Evolutionary conservation across 2,329 filamentous ascomycete genomes (phyloP).

Genomic region (Aspergillus persii): DNA sequence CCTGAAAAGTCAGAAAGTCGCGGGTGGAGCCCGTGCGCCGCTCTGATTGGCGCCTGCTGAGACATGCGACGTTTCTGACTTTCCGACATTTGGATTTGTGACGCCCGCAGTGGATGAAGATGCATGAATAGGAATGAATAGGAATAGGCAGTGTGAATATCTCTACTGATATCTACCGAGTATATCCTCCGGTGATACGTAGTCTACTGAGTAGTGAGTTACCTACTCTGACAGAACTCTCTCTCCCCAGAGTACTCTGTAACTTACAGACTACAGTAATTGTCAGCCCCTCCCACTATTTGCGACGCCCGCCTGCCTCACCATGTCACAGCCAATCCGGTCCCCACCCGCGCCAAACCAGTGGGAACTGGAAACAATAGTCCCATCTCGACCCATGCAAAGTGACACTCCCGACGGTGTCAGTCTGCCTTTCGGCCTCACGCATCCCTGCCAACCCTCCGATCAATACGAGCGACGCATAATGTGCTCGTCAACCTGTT

Average conservation of each 20-base stretch:
- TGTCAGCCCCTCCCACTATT: background rate
- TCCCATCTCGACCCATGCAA: slow-evolving; percentile 14
- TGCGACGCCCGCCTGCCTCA: slow-evolving; percentile 18
- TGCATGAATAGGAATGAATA: too few species aligned
- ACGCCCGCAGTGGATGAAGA: background rate
- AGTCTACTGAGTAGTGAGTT: too few species aligned
- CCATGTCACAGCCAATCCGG: background rate
- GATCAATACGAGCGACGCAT: too few species aligned
- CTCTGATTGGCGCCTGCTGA: slow-evolving; percentile 27
- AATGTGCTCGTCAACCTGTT: too few species aligned
- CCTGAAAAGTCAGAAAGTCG: slow-evolving; percentile 9
- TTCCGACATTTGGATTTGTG: slow-evolving; percentile 16
- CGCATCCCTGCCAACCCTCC: too few species aligned
- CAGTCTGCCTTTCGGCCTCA: too few species aligned
- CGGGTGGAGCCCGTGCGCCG: slow-evolving; percentile 13
- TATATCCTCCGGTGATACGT: too few species aligned
- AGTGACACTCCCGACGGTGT: background rate
- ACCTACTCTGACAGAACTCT: too few species aligned
- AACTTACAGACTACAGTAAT: too few species aligned
- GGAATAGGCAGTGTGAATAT: too few species aligned
- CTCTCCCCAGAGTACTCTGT: too few species aligned
- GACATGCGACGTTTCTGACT: slow-evolving; percentile 34
- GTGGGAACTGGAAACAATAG: slow-evolving; percentile 21
- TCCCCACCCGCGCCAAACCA: background rate
- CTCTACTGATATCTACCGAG: too few species aligned